These are phyloP conservation scores for Kwoniella sp. DNA, from an alignment of 768 basidiomycete genomes.

Conservation along the genomic window DNA sequence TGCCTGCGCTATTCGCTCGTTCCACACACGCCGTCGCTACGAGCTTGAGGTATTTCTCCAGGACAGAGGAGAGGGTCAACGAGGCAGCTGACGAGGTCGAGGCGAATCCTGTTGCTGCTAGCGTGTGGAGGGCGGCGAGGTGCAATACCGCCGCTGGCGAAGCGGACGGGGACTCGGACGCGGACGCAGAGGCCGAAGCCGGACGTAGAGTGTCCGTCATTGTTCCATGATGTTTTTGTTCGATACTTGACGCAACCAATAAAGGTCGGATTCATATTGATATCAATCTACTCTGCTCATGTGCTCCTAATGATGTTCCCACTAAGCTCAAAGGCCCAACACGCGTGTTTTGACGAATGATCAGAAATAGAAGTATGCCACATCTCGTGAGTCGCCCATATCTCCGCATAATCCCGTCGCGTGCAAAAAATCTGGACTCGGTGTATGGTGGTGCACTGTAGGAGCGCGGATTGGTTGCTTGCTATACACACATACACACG, in stretches of 20 bases:
- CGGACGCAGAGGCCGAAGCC: not conserved
- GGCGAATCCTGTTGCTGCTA: constrained; percentile 45
- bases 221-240: constrained; percentile 3
- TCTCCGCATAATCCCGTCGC: not conserved
- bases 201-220: not conserved
- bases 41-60: constrained; percentile 34
- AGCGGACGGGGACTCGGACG: not conserved
- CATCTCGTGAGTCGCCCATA: not conserved
- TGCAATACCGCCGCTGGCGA: constrained; percentile 46
- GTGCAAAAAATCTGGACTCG: not conserved
- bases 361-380: not conserved
- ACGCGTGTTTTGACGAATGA: not conserved
- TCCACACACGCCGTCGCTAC: constrained; percentile 39
- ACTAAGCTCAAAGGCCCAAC: too few species aligned
- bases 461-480: not conserved
- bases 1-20: constrained; percentile 35
- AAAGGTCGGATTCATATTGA: too few species aligned
- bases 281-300: too few species aligned
- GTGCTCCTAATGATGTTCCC: too few species aligned
- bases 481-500: not conserved
- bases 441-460: not conserved
- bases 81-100: constrained; percentile 43
- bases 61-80: constrained; percentile 36
- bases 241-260: too few species aligned
- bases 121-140: constrained; percentile 42